A percentile compares a stretch with the other conserved stretches of the same genome.
These are phyloP conservation scores for Pseudogymnoascus sp. DNA, from an alignment of 2,329 filamentous ascomycete genomes.

Conservation along the genomic window DNA sequence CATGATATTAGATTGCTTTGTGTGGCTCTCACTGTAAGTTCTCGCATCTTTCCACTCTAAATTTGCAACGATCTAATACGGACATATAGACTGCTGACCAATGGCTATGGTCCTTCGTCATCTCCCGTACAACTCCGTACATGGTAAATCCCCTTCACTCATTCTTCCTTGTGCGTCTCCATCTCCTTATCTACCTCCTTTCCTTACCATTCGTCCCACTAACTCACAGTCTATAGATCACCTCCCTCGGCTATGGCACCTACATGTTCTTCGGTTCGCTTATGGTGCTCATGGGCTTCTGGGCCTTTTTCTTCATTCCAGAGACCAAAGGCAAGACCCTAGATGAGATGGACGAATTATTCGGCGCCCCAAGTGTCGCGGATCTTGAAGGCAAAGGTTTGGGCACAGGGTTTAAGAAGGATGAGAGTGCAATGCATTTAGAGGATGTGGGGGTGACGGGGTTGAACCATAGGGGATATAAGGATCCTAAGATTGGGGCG, in stretches of 20 bases:
- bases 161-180: neutral
- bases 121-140: conserved; percentile 22
- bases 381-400: conserved; percentile 50
- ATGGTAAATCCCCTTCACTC: conserved; percentile 30
- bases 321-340: conserved; percentile 40
- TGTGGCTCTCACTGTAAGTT: conserved; percentile 8
- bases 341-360: conserved; percentile 38
- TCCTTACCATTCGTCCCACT: conserved; percentile 15
- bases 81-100: conserved; percentile 23
- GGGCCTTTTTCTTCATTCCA: conserved; percentile 38
- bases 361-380: conserved; percentile 17
- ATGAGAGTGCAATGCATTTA: neutral
- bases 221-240: neutral
- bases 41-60: conserved; percentile 13
- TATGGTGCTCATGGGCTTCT: conserved; percentile 32
- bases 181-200: neutral
- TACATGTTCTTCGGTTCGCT: conserved; percentile 39
- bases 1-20: conserved; percentile 29
- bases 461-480: neutral
- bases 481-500: neutral
- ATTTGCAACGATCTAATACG: conserved; percentile 21
- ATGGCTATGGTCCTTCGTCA: conserved; percentile 24
- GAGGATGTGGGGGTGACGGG: neutral
- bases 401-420: neutral
- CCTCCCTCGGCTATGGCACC: conserved; percentile 31